Conservation (phyloP, 2,329 filamentous ascomycete species). For the Cordyceps cateniannulata region DNA sequence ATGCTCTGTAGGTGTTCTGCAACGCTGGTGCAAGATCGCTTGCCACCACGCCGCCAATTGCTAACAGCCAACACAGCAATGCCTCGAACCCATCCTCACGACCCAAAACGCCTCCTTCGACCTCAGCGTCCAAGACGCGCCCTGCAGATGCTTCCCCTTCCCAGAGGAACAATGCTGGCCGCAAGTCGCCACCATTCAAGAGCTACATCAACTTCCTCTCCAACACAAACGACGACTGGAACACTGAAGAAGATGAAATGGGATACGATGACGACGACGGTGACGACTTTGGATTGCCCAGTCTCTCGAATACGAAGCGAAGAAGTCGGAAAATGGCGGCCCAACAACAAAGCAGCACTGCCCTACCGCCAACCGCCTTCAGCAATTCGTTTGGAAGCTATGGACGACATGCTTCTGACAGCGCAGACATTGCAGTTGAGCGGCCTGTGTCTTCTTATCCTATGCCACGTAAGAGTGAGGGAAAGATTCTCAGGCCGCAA, state of each 20-base stretch:
- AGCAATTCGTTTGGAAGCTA: constrained; percentile 32
- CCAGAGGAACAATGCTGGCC: constrained; percentile 42
- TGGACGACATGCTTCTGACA: constrained; percentile 64
- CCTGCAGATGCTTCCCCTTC: constrained; percentile 51
- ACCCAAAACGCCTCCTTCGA: constrained; percentile 70
- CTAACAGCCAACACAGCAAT: constrained; percentile 38
- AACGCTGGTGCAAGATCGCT: not conserved
- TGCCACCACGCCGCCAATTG: constrained; percentile 2
- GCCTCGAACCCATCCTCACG: constrained; percentile 54
- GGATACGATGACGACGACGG: constrained; percentile 83
- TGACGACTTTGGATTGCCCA: constrained; percentile 92
- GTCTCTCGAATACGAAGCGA: constrained; percentile 83
- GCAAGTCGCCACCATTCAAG: constrained; percentile 59
- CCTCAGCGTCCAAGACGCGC: constrained; percentile 43
- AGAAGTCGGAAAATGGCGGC: constrained; percentile 52
- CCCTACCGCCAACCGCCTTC: constrained; percentile 29
- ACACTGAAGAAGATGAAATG: constrained; percentile 67
- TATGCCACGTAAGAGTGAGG: constrained; percentile 80
- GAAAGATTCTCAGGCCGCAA: constrained; percentile 91
- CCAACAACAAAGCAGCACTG: constrained; percentile 28
- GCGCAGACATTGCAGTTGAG: constrained; percentile 90
- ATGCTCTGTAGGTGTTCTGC: constrained; percentile 57
- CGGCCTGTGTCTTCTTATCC: constrained; percentile 78
- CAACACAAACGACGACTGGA: constrained; percentile 78
- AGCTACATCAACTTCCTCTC: constrained; percentile 77